Evolutionary conservation across 257 asterid genomes (phyloP), one percentile per base, ranked within the genome.

Genomic region (Nicotiana noctiflora): DNA sequence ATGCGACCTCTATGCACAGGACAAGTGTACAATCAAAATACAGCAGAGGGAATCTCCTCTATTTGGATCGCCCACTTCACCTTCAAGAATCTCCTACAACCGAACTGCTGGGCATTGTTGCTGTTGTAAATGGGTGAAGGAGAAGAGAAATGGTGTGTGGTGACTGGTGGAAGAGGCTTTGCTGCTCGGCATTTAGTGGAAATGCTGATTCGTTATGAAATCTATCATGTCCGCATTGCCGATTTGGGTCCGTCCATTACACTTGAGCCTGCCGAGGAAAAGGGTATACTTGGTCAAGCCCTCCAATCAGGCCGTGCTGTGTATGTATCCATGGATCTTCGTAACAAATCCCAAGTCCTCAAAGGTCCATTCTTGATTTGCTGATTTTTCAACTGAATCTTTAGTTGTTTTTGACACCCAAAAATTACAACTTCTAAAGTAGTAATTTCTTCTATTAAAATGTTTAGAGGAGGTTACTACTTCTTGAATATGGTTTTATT

Each of bases 101-200:
- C 29, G 21, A 59, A 4, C 65, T 8, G 15, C 62, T 56, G 21
- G 57, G 5, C n/a, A 52, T 52, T 52, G 6, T 11, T 10, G 8
- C 8, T 40, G 46, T 40, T 40, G 46, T 40, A 13, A 76, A 79
- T 63, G 82, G 82, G 40, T 91, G 92, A 85, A 14, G 93, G 82
- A 60, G 89, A 79, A 55, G 95, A 85, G 89, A 84, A 86, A 86
- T 93, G 96, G 96, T 95, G 96, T 84, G 91, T 93, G 81, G 99
- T 95, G 83, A 95, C 99, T 14, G 98, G 99, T 46, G 98, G 98
- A 81, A 89, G 98, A 83, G 99, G 98, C 15, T 95, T 95, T 79
- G 98, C 97, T 62, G 99, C 98, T 64, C 84, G 99, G 76, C 98
- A 93, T 89, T 86, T 95, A 83, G 97, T 95, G 88, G 82, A 76